phyloP scores from a whole-genome alignment of 345 rosid species.

The Rhodamnia argentea region DNA sequence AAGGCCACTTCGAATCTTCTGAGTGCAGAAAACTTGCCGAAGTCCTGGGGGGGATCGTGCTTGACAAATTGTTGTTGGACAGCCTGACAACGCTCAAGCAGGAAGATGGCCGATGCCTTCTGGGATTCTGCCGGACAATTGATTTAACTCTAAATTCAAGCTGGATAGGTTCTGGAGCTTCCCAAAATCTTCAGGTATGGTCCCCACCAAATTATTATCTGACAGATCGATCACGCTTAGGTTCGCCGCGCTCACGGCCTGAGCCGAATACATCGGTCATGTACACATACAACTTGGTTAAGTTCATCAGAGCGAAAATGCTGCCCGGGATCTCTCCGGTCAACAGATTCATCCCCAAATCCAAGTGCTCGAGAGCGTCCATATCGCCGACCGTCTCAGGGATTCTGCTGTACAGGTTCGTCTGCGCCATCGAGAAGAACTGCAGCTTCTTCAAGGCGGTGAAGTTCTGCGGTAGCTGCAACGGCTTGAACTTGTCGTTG shows the following conservation, averaged over 20 bases:
- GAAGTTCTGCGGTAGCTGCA: conserved; percentile 20
- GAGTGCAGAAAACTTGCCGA: conserved; percentile 36
- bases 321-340: conserved; percentile 27
- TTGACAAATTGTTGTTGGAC: conserved; percentile 37
- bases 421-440: conserved; percentile 1
- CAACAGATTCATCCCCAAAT: conserved; percentile 13
- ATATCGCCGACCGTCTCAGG: conserved; percentile 25
- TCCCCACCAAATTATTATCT: conserved; percentile 21
- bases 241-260: conserved; percentile 11
- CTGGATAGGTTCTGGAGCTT: conserved; percentile 15
- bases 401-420: conserved; percentile 45
- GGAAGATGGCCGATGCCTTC: conserved; percentile 29
- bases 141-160: conserved; percentile 23
- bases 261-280: conserved; percentile 25
- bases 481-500: conserved; percentile 10
- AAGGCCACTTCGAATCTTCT: conserved; percentile 21
- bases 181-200: conserved; percentile 38
- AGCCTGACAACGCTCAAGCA: conserved; percentile 18
- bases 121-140: conserved; percentile 44
- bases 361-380: conserved; percentile 29
- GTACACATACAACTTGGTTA: conserved; percentile 16
- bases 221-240: conserved; percentile 32
- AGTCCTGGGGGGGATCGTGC: conserved; percentile 31
- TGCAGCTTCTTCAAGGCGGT: conserved; percentile 30
- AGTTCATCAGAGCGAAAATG: conserved; percentile 34